Evolutionary conservation across 345 rosid genomes (phyloP), one percentile per base, ranked within the genome.

Genomic region (Rhodamnia argentea): DNA sequence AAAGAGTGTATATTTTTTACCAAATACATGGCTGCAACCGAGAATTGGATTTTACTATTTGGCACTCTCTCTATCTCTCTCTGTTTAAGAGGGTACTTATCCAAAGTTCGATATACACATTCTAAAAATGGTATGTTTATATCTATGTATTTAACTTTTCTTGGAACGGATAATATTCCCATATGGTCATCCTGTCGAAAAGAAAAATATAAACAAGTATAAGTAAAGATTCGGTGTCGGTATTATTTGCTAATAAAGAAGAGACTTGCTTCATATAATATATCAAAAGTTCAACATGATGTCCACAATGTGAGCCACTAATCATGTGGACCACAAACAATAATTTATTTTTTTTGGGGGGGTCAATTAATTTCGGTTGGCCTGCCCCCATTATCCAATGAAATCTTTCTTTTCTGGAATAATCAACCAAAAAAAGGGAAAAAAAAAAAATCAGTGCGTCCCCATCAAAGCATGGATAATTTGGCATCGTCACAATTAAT

Each of bases 1-100:
- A 70, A 16, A 3, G 3, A 6, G 6, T 0, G 78, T 4, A 32
- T 9, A 23, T n/a, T n/a, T n/a, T 4, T 62, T 7, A 0, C 2
- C 0, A 4, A 62, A 29, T 8, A 7, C 15, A 7, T 1, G 20
- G 14, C 2, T 27, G 10, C 13, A 13, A 60, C 2, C 3, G 23
- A 64, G 20, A 1, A 16, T 64, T 64, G 12, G 44, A 9, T 32
- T 7, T 64, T 16, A 29, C 8, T 64, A 64, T 13, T 5, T 0
- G 20, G 37, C 6, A 10, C 8, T 16, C 29, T 27, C 15, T 40
- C 5, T 5, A 5, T 3, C 5, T 3, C 42, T 40, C 42, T 40
- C 42, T 40, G 4, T 40, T 3, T 1, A 15, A 10, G 11, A 27
- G 13, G 10, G 1, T 15, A 29, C 42, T 29, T 7, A 29, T 15